phyloP scores from a whole-genome alignment of 257 asterid genomes.

The Gynochthodes officinalis region DNA sequence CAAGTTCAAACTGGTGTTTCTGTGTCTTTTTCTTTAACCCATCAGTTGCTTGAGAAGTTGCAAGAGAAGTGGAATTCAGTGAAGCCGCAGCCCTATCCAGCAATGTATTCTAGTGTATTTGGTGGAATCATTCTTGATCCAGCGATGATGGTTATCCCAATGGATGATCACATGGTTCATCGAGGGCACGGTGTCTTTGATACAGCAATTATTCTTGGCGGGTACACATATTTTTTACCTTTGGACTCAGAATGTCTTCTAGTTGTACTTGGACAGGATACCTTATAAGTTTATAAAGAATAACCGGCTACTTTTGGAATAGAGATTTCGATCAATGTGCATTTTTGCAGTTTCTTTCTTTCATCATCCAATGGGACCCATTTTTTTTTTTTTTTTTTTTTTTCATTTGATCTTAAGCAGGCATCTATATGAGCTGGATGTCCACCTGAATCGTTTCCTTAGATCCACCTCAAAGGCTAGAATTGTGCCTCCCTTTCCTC shows the following conservation, averaged over 20 bases:
- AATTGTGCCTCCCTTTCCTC: constrained; percentile 51
- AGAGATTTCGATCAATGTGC: background rate
- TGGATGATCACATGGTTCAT: constrained; percentile 95
- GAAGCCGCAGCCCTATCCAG: constrained; percentile 70
- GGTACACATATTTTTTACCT: constrained; percentile 36
- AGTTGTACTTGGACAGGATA: background rate
- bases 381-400: too few relatives aligned
- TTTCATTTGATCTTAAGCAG: constrained; percentile 29
- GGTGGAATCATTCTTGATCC: constrained; percentile 90
- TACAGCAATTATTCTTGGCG: constrained; percentile 62
- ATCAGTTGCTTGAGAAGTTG: constrained; percentile 63
- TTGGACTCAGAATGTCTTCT: background rate
- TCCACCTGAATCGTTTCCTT: constrained; percentile 71
- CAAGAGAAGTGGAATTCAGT: constrained; percentile 63
- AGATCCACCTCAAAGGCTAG: constrained; percentile 73
- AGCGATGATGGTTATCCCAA: constrained; percentile 83
- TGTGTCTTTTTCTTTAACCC: background rate
- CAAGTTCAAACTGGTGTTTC: background rate
- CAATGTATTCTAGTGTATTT: constrained; percentile 78
- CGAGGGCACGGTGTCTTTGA: constrained; percentile 97
- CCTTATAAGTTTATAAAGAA: background rate
- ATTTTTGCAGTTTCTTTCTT: background rate
- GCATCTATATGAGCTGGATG: constrained; percentile 69
- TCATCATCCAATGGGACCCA: background rate
- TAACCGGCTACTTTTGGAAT: background rate